These are phyloP conservation scores for Sclerotinia minor DNA, from an alignment of 2,329 filamentous ascomycete genomes.

Conservation along the genomic window DNA sequence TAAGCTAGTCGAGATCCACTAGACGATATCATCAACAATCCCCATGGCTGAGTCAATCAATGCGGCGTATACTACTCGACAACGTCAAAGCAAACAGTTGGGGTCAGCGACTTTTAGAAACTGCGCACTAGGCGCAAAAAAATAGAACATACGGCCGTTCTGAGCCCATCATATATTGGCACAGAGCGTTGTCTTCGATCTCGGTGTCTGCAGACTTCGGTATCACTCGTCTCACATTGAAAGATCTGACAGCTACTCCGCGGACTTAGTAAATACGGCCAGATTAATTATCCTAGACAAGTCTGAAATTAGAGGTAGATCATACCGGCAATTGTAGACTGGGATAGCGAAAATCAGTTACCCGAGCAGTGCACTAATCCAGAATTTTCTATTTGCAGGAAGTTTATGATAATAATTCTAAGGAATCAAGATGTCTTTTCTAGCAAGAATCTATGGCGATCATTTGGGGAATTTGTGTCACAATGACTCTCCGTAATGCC, in stretches of 20 bases:
- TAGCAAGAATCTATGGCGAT: not conserved
- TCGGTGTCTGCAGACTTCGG: not conserved
- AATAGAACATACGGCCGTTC: not conserved
- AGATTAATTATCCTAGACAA: not conserved
- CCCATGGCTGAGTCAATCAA: conserved; percentile 5
- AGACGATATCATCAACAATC: not conserved
- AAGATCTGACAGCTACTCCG: not conserved
- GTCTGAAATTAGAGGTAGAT: not conserved
- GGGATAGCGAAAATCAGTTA: not conserved
- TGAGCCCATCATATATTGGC: not conserved
- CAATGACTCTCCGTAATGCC: not conserved
- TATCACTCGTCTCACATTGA: not conserved
- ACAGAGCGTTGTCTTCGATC: conserved; percentile 5
- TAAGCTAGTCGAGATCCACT: not conserved
- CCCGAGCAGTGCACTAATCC: not conserved
- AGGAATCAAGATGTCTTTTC: not conserved
- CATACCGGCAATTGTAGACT: not conserved
- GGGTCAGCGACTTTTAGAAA: not conserved
- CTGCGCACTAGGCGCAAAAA: not conserved
- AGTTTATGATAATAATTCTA: not conserved
- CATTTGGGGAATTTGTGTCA: not conserved
- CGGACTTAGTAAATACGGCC: not conserved
- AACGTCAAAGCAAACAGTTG: not conserved
- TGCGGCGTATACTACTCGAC: conserved; percentile 7
- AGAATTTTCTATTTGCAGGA: not conserved